Base-by-base conservation (phyloP, 1,284 basidiomycete species). In the Laetiporus sulphureus region DNA sequence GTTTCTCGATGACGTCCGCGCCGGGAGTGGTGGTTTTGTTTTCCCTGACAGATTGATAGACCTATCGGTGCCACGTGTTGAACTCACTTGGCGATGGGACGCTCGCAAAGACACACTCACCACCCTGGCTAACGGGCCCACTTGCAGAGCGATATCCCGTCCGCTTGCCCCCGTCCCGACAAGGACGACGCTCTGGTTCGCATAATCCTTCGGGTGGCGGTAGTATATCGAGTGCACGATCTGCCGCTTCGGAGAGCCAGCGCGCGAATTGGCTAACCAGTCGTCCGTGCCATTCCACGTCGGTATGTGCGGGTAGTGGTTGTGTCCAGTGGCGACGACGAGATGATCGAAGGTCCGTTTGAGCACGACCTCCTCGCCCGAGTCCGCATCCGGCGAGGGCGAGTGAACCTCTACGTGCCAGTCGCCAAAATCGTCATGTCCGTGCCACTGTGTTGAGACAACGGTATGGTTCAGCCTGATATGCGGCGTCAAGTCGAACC, bases 151-250 rank as follows among this genome's bases (percentile, higher is more conserved):
- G 12, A 62, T 63, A 45, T 79, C 77, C 24, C 63, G 56, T 13
- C 67, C 75, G 51, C 75, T 78, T 0, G 69, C 66, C 4, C 71
- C 70, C 10, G 64, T 65, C 5, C 77, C 77, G 8, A 79, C 69
- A 11, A 79, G 65, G 5, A 79, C 49, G 0, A 79, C 69, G 1
- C 61, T 67, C 25, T 54, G 65, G 15, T 66, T 65, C 16, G 48
- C 44, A 50, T 71, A 78, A 5, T 50, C 58, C 34, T 70, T 60
- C 3, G 75, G 72, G 13, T 64, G 52, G 22, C 75, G 69, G 52
- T 75, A 78, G 54, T 67, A 78, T 16, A 77, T 63, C 3, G 74
- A 72, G 53, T 79, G 76, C 16, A 72, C 27, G 2, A 77, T 65
- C 47, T 70, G 62, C 18, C 67, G 59, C 36, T 48, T 46, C 2